Evolutionary conservation across 2,329 filamentous ascomycete species (phyloP), one percentile per base, ranked within the genome.

Genomic region (Aureobasidium sp.): DNA sequence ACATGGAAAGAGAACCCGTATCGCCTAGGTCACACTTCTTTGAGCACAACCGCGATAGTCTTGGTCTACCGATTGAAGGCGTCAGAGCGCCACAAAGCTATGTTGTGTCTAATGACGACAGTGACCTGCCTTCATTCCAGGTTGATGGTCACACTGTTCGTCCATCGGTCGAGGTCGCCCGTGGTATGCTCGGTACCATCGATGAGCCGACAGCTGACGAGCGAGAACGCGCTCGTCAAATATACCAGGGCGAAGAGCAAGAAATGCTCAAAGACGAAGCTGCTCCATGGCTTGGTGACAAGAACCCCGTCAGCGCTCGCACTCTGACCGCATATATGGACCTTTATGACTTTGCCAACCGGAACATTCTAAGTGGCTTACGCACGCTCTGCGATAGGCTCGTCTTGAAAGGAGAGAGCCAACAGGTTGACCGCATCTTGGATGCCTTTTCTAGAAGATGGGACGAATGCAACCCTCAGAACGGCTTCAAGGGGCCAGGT

Each of bases 351-450:
- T 97, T 94, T 77, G 79, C 83, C 8, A 87, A 88, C 67, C 81
- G 89, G 69, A 96, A 90, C 72, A 87, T 97, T 51, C 81, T 97
- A 16, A 80, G 82, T 41, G 85, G 90, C 8, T 80, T 97, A 65
- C 86, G 94, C 30, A 84, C 87, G 63, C 81, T 99, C 30, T 99
- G 94, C 73, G 84, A 84, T 59, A 87, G 90, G 36, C 80, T 97
- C 29, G 81, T 94, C 5, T 80, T 99, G 62, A 89, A 90, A 67
- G 94, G 90, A 44, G 94, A 99, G 76, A 96, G 92, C 3, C 94
- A 99, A 75, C 93, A 99, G 74, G 90, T 99, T 25, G 94, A 99
- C 72, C 88, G 94, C 37, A 93, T 99, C 63, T 77, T 99, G 65
- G 90, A 95, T 68, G 88, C 89, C 25, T 93, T 97, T 68, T 90